Base-by-base conservation (phyloP, 208 protist genomes). In the Leishmania lainsoni region DNA sequence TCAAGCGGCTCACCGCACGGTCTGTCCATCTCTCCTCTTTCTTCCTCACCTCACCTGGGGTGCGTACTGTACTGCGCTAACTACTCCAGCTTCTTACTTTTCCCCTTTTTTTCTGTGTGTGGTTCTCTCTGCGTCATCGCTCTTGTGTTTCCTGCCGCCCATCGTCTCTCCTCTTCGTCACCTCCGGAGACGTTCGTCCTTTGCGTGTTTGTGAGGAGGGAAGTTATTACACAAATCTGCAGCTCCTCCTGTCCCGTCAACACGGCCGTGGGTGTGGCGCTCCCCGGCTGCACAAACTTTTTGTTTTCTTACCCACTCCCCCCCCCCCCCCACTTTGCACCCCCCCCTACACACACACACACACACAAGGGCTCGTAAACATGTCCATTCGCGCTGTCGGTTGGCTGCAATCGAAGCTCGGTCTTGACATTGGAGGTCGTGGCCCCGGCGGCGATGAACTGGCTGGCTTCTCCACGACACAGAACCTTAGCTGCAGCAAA, bases 331-430 rank as follows among this genome's bases (percentile, higher is more conserved):
- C 49, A 22, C 74, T 72, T 51, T 71, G 32, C 51, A 14, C n/a
- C n/a, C 45, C 48, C 49, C 26, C 20, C 39, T 22, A 32, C 42
- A 52, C 14, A 26, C 69, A 29, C 20, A 39, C 42, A 45, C 65
- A n/a, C n/a, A 73, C 22, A 69, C 26, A 42, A 17, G 32, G 35
- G 17, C 29, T 68, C 29, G n/a, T 48, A 42, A 20, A 42, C 63
- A 96, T 96, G 94, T 95, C 94, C 5, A 78, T 93, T 51, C 85
- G 93, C 61, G 87, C 91, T 22, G 81, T 96, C 14, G 86, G 87
- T 26, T 97, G 94, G 93, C 87, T 97, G 16, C 88, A 90, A 54
- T 87, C 86, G 51, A 97, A 96, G 76, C 85, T 96, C 51, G 94
- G 94, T 17, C 83, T 96, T 32, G 89, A 97, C 82, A 96, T 97